phyloP scores from a whole-genome alignment of 2,329 filamentous ascomycete genomes.

The Verruconis gallopava region DNA sequence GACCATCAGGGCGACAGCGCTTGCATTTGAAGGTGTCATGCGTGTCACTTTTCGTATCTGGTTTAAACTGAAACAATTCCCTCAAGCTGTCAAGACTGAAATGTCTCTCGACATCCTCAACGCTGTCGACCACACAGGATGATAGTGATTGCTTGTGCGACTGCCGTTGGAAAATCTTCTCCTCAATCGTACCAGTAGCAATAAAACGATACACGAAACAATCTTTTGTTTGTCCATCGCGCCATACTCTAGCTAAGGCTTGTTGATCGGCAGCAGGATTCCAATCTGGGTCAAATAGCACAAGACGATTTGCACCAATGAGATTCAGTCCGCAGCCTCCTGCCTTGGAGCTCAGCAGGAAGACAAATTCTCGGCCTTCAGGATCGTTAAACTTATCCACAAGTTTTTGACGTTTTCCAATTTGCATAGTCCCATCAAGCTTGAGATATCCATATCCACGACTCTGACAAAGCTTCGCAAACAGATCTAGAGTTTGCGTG shows the following conservation, averaged over 20 bases:
- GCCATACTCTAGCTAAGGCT: conserved; percentile 92
- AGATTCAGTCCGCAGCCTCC: conserved; percentile 94
- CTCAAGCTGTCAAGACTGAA: conserved; percentile 84
- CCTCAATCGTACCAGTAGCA: conserved; percentile 91
- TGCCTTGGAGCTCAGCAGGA: conserved; percentile 91
- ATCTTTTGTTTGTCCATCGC: conserved; percentile 97
- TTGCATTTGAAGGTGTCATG: conserved; percentile 99
- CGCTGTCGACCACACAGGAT: conserved; percentile 89
- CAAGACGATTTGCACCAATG: conserved; percentile 84
- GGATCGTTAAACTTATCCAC: conserved; percentile 98
- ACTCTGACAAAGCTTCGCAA: conserved; percentile 77
- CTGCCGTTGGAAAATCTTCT: conserved; percentile 98
- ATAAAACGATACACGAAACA: conserved; percentile 99
- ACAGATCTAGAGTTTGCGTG: conserved; percentile 88
- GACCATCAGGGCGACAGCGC: conserved; percentile 76
- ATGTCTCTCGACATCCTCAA: conserved; percentile 92
- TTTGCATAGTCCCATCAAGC: conserved; percentile 94
- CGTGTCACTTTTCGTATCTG: conserved; percentile 77
- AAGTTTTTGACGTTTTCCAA: conserved; percentile 91
- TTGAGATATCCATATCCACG: conserved; percentile 76
- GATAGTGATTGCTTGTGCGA: conserved; percentile 96
- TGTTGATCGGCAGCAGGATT: conserved; percentile 97
- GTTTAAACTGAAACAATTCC: conserved; percentile 87
- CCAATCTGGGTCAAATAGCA: conserved; percentile 91
- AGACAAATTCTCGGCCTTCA: conserved; percentile 78